Evolutionary conservation across 2,329 filamentous ascomycete species (phyloP).

Genomic region (Aureobasidium melanogenum): DNA sequence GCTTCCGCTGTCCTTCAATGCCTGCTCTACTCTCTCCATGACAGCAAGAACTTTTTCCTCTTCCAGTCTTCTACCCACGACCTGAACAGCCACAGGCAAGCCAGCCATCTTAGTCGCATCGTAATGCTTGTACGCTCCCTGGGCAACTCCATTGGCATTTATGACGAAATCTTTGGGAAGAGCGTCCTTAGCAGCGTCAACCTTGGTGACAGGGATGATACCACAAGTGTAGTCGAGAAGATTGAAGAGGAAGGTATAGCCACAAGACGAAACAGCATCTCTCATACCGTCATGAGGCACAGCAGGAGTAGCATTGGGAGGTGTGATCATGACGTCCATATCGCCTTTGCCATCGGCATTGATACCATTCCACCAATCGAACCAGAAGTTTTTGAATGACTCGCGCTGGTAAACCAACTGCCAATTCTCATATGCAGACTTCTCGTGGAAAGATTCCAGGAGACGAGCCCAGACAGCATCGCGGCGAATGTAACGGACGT

Average conservation of each 20-base stretch:
- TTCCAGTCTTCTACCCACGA: constrained; percentile 69
- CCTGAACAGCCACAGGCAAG: constrained; percentile 75
- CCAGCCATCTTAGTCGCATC: constrained; percentile 77
- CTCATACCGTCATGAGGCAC: constrained; percentile 81
- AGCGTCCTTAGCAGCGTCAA: constrained; percentile 59
- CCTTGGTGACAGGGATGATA: constrained; percentile 76
- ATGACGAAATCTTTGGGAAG: constrained; percentile 55
- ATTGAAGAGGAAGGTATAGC: constrained; percentile 92
- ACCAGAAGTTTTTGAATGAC: constrained; percentile 67
- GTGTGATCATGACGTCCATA: constrained; percentile 70
- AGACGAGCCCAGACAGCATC: constrained; percentile 73
- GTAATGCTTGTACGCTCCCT: constrained; percentile 79
- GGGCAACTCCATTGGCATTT: constrained; percentile 67
- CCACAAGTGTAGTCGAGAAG: constrained; percentile 80
- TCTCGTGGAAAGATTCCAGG: constrained; percentile 62
- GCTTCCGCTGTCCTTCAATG: constrained; percentile 49
- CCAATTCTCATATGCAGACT: constrained; percentile 74
- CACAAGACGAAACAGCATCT: constrained; percentile 75
- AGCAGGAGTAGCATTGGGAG: constrained; percentile 85
- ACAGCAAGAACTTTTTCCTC: constrained; percentile 80
- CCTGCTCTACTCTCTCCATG: constrained; percentile 71
- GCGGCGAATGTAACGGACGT: constrained; percentile 71
- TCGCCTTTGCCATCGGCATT: constrained; percentile 20
- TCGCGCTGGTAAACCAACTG: constrained; percentile 69
- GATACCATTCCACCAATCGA: constrained; percentile 70